These are phyloP conservation scores for Sporothrix humicola DNA, from an alignment of 2,329 filamentous ascomycete species.

Conservation along the genomic window DNA sequence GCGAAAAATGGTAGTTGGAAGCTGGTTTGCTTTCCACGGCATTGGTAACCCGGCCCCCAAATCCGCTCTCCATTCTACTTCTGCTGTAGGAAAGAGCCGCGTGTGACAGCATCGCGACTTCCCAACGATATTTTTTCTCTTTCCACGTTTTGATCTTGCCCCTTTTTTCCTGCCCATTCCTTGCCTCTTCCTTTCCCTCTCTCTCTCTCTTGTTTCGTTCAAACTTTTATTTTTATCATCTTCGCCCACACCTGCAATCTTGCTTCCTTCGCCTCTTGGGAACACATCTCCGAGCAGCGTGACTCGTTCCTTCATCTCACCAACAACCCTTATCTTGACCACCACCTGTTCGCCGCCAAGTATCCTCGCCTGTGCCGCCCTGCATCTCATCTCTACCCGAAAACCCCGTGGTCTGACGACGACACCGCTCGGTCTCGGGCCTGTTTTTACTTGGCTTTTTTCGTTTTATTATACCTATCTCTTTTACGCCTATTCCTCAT, in stretches of 20 bases:
- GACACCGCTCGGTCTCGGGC: background rate
- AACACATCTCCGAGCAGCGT: background rate
- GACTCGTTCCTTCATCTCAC: background rate
- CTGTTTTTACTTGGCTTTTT: background rate
- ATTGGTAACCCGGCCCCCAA: slow-evolving; percentile 14
- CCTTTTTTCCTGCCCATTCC: no score
- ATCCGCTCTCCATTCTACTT: background rate
- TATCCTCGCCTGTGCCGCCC: background rate
- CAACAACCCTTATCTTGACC: background rate
- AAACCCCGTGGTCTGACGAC: background rate
- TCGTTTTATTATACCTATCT: background rate
- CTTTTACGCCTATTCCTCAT: background rate
- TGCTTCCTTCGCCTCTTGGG: background rate
- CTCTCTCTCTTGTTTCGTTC: background rate
- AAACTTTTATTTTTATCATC: background rate
- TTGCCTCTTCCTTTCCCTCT: background rate
- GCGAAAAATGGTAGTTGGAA: background rate
- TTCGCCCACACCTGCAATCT: background rate
- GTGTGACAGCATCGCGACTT: slow-evolving; percentile 24
- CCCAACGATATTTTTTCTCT: background rate
- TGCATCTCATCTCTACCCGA: background rate
- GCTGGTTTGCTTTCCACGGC: background rate
- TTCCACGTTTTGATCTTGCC: background rate
- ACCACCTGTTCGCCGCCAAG: background rate
- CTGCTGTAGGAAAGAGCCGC: background rate